Evolutionary conservation across 257 asterid species (phyloP).

Genomic region (Solanum corneliomulleri): DNA sequence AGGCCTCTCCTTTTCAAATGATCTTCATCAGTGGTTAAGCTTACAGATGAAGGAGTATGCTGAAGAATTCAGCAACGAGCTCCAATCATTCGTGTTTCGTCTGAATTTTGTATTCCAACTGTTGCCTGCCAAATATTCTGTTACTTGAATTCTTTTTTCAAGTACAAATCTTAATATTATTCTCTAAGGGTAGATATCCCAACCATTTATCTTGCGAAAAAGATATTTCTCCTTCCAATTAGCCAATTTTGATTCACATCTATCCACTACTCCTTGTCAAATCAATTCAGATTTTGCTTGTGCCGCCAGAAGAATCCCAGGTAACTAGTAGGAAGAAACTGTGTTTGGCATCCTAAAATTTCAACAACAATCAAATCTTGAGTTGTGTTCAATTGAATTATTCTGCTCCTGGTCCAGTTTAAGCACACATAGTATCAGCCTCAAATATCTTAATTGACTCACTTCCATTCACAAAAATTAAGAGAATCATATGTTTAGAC

Average conservation of each 20-base stretch:
- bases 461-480: background rate
- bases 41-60: background rate
- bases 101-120: background rate
- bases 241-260: background rate
- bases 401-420: background rate
- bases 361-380: background rate
- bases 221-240: background rate
- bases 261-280: background rate
- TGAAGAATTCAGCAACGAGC: background rate
- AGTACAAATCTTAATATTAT: background rate
- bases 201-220: background rate
- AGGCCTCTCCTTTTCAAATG: background rate
- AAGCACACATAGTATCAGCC: background rate
- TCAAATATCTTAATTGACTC: background rate
- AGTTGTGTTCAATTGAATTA: background rate
- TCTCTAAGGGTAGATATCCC: background rate
- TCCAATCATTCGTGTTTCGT: background rate
- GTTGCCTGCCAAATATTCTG: background rate
- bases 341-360: background rate
- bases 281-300: background rate
- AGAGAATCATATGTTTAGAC: background rate
- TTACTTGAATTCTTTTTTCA: background rate
- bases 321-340: background rate
- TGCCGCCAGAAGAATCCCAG: background rate
- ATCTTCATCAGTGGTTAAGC: background rate